Evolutionary conservation across 306 rosid species (phyloP), one percentile per base, ranked within the genome.

Genomic region (Delonix regia): DNA sequence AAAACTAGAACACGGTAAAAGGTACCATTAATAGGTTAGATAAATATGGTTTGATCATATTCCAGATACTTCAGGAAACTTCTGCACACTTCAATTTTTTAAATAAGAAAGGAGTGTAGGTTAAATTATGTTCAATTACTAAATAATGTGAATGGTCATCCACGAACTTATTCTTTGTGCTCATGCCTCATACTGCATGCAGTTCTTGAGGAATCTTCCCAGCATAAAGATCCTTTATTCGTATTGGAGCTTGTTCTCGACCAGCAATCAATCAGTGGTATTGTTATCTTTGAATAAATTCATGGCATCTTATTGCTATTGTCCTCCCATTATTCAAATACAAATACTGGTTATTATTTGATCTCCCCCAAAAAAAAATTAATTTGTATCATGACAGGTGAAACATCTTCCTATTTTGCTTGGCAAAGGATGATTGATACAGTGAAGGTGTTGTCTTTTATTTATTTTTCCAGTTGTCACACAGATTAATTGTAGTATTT

Each of bases 171-270:
- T 69, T 73, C 55, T 85, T 45, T 73, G 36, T 69, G 70, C 55
- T 53, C 28, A 34, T 82, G 73, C 55, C 52, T 51, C 18, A 12
- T 76, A 25, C 60, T 83, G 76, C 75, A 38, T 77, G 76, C 87
- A 93, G 98, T 69, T 81, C 92, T 93, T 60, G 89, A 87, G 82
- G 92, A 91, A 69, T 78, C 98, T 81, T 85, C 91, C 52, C 93
- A 79, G 55, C 5, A 45, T 62, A 89, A 91, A 83, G 97, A 93
- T 83, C 94, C 97, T 44, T 78, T 89, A 71, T 89, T 89, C 70
- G 16, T 80, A 38, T 75, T 93, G 53, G 97, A 93, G 82, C 85
- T 86, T 53, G 84, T 79, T 74, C 81, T 80, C 65, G 82, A 79
- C 77, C 88, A 84, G 45, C 81, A 78, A 77, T 60, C 84, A 18